Conservation (phyloP, 2,329 filamentous ascomycete species). For the Alternaria arborescens region DNA sequence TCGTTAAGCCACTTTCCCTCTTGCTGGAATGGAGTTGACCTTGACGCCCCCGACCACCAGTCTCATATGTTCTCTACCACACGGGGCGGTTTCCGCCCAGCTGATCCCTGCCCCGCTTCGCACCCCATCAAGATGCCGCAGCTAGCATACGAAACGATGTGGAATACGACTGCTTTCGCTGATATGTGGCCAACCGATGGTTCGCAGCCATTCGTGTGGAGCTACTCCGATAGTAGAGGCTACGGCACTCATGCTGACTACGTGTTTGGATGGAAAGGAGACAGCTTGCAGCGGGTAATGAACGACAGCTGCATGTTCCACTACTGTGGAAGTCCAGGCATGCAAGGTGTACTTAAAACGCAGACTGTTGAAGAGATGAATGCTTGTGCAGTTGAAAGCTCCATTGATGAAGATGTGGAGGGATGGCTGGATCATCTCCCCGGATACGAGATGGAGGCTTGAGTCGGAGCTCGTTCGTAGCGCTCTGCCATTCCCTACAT, state of each 20-base stretch:
- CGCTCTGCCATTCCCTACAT: neutral
- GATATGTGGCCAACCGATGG: slow-evolving; percentile 40
- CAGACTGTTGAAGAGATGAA: slow-evolving; percentile 32
- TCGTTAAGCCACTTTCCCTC: slow-evolving; percentile 34
- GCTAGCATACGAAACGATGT: slow-evolving; percentile 40
- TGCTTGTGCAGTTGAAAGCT: slow-evolving; percentile 23
- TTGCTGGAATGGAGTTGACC: slow-evolving; percentile 68
- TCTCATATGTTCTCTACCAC: slow-evolving; percentile 39
- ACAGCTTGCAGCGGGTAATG: slow-evolving; percentile 37
- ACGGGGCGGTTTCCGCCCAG: slow-evolving; percentile 31
- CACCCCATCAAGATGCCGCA: slow-evolving; percentile 40
- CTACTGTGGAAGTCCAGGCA: slow-evolving; percentile 27
- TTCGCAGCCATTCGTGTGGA: slow-evolving; percentile 4
- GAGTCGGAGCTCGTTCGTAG: neutral
- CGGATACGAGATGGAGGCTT: slow-evolving; percentile 6
- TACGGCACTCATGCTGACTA: slow-evolving; percentile 39
- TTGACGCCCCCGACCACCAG: slow-evolving; percentile 54
- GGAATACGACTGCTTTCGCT: slow-evolving; percentile 42
- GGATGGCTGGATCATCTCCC: slow-evolving; percentile 27
- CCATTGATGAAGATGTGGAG: slow-evolving; percentile 27
- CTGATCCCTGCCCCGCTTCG: slow-evolving; percentile 33
- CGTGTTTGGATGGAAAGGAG: slow-evolving; percentile 42
- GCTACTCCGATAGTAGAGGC: slow-evolving; percentile 29
- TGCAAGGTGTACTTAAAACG: slow-evolving; percentile 28
- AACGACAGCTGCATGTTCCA: slow-evolving; percentile 37